Conservation (phyloP, 2,329 filamentous ascomycete species). For the Phialophora verrucosa region DNA sequence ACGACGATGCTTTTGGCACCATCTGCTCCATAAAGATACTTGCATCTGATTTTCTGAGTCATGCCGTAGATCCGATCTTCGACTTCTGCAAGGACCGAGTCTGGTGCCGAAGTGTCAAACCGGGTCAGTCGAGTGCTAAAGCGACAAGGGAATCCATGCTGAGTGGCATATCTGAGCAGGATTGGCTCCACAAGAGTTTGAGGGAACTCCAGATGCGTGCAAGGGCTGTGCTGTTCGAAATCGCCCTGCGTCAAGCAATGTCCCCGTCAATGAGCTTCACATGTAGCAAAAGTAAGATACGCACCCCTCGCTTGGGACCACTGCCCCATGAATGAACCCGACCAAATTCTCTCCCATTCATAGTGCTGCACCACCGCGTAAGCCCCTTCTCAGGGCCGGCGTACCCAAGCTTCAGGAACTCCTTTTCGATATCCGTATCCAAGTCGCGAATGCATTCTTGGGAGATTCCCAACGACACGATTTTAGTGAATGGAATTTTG, state of each 20-base stretch:
- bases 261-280: slow-evolving; percentile 8
- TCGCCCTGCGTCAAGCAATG: slow-evolving; percentile 42
- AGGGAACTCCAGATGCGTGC: slow-evolving; percentile 49
- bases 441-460: slow-evolving; percentile 8
- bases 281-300: slow-evolving; percentile 5
- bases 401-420: slow-evolving; percentile 44
- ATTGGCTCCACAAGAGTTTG: slow-evolving; percentile 52
- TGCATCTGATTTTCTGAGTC: slow-evolving; percentile 53
- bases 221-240: slow-evolving; percentile 50
- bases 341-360: slow-evolving; percentile 53
- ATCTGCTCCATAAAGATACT: slow-evolving; percentile 52
- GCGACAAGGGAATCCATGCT: slow-evolving; percentile 47
- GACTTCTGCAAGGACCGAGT: slow-evolving; percentile 44
- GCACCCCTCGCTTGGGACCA: slow-evolving; percentile 40
- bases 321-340: slow-evolving; percentile 51
- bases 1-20: slow-evolving; percentile 50
- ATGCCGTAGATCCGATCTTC: slow-evolving; percentile 41
- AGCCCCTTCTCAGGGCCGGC: slow-evolving; percentile 45
- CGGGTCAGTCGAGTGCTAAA: slow-evolving; percentile 47
- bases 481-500: slow-evolving; percentile 6
- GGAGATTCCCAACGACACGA: slow-evolving; percentile 4
- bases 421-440: slow-evolving; percentile 19
- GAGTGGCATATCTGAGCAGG: slow-evolving; percentile 46
- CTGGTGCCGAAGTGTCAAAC: slow-evolving; percentile 40
- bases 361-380: slow-evolving; percentile 51